phyloP scores from a whole-genome alignment of 495 filamentous ascomycete species.

The Amorphotheca resinae region DNA sequence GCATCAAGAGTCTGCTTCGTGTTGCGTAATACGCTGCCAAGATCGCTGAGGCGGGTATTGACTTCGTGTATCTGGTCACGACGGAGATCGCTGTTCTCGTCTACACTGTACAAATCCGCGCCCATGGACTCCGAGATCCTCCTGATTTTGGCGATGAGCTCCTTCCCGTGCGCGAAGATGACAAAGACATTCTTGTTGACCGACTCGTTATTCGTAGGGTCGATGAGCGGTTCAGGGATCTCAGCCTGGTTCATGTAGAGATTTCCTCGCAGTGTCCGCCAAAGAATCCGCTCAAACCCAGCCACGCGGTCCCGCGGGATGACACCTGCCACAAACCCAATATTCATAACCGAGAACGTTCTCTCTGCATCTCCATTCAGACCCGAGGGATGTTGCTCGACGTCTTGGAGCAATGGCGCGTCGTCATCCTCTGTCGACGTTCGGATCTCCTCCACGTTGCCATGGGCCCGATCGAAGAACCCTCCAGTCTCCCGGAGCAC shows the following conservation, averaged over 20 bases:
- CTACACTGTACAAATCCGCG: conserved; percentile 88
- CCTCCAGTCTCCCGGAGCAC: conserved; percentile 88
- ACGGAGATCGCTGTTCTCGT: conserved; percentile 89
- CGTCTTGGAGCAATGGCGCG: conserved; percentile 67
- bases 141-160: conserved; percentile 94
- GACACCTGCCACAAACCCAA: conserved; percentile 98
- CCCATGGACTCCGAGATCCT: conserved; percentile 97
- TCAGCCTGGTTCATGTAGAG: conserved; percentile 99
- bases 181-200: conserved; percentile 97
- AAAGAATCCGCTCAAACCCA: conserved; percentile 92
- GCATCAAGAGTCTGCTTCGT: conserved; percentile 93
- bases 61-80: conserved; percentile 94
- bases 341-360: conserved; percentile 91
- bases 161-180: conserved; percentile 97
- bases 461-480: conserved; percentile 94
- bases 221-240: conserved; percentile 87
- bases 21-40: conserved; percentile 81
- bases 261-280: conserved; percentile 93
- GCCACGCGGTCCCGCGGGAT: conserved; percentile 87
- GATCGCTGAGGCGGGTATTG: conserved; percentile 80
- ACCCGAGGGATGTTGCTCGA: conserved; percentile 60
- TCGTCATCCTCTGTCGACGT: conserved; percentile 80
- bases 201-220: conserved; percentile 81
- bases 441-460: conserved; percentile 91
- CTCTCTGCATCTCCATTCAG: conserved; percentile 67